Evolutionary conservation across 257 asterid species (phyloP), one percentile per base, ranked within the genome.

Genomic region (Jasminum sambac): DNA sequence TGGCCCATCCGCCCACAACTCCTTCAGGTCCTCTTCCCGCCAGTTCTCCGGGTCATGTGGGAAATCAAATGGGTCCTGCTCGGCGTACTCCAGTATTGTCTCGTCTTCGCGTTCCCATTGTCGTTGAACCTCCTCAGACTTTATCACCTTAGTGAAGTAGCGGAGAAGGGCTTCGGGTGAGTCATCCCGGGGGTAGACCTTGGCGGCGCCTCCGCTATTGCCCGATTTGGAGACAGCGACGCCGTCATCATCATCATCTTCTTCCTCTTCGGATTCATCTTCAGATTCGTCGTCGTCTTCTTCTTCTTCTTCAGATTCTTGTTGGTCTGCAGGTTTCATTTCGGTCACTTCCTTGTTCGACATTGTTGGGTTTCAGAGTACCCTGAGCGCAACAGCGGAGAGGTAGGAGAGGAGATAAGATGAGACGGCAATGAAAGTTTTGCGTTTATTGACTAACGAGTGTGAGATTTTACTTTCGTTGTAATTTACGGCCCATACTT

Each of bases 1-100:
- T 0, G 99, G 99, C 64, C 88, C 96, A 84, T 95, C 99, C 66
- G 81, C 97, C 99, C 99, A 95, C 0, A 88, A 73, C 85, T 95
- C 99, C 85, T 77, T 88, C 89, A 95, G 76, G 70, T 91, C 98
- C 85, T 85, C 90, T 83, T 95, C 99, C 63, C 69, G 80, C 99
- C 99, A 95, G 38, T 91, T 87, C 30, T 95, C 99, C 8, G 83
- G 81, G 84, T 95, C 99, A 58, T 64, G 71, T 0, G 99, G 98
- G 34, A 95, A 95, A 67, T 95, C 81, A 76, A 73, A 94, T 1
- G 52, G 80, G 75, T 90, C 92, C 5, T 90, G 95, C 1, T 59
- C 82, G 48, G 75, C 30, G 0, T 43, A 77, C 1, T 23, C 19
- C 0, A 70, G n/a, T n/a, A n/a, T n/a, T 77, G 0, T 67, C 59